Evolutionary conservation across 768 basidiomycete species (phyloP).

Genomic region (Russula olivacea): DNA sequence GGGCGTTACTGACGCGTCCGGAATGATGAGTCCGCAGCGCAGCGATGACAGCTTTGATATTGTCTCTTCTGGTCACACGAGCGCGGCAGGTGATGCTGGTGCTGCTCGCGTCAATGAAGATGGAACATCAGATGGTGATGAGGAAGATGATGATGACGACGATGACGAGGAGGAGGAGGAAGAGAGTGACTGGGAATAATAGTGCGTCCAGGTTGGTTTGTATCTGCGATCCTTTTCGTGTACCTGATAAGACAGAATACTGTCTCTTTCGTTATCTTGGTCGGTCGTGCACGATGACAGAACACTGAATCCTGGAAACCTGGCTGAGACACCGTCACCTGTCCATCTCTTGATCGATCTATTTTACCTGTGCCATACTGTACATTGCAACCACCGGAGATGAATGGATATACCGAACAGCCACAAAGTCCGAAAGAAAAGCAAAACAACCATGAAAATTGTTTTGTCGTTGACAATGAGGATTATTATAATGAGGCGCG

Average conservation of each 20-base stretch:
- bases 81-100: slow-evolving; percentile 21
- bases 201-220: background rate
- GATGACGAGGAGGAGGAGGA: slow-evolving; percentile 19
- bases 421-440: too few species aligned
- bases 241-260: background rate
- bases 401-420: too few species aligned
- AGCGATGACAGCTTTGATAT: slow-evolving; percentile 37
- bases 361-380: background rate
- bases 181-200: slow-evolving; percentile 30
- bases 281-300: too few species aligned
- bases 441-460: background rate
- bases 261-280: background rate
- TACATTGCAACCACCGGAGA: background rate
- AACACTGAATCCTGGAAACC: background rate
- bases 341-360: background rate
- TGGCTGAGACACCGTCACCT: background rate
- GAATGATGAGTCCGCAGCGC: slow-evolving; percentile 28
- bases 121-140: slow-evolving; percentile 16
- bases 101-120: background rate
- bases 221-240: background rate
- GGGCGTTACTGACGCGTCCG: slow-evolving; percentile 23
- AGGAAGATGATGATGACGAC: slow-evolving; percentile 13
- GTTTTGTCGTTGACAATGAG: background rate
- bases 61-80: slow-evolving; percentile 32
- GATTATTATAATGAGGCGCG: slow-evolving; percentile 1